Conservation (phyloP, 2,329 filamentous ascomycete genomes). For the Parastagonospora avenae region DNA sequence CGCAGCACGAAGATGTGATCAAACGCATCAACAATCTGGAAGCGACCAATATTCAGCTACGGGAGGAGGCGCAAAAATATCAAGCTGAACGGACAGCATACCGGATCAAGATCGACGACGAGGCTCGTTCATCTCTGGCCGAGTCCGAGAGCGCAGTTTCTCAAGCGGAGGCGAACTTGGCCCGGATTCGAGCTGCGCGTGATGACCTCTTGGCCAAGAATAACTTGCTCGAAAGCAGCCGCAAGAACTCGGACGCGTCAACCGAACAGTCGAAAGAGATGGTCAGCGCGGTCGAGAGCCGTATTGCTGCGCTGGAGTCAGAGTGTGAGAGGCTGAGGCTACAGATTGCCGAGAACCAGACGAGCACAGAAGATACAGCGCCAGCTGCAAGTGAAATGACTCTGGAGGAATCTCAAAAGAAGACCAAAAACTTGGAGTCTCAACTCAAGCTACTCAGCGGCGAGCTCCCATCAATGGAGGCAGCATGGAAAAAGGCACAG, state of each 20-base stretch:
- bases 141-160: conserved; percentile 85
- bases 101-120: conserved; percentile 78
- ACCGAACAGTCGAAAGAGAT: conserved; percentile 79
- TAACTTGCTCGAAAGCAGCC: conserved; percentile 75
- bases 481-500: conserved; percentile 88
- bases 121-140: conserved; percentile 71
- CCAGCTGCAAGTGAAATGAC: conserved; percentile 63
- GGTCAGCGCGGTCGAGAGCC: conserved; percentile 75
- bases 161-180: conserved; percentile 80
- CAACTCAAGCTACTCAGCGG: conserved; percentile 84
- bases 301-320: conserved; percentile 80
- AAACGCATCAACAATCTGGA: conserved; percentile 91
- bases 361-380: conserved; percentile 24
- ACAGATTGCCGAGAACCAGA: conserved; percentile 56
- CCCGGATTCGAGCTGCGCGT: conserved; percentile 79
- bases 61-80: conserved; percentile 82
- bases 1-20: conserved; percentile 89
- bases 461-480: conserved; percentile 87
- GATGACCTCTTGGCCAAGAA: conserved; percentile 87
- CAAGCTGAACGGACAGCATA: conserved; percentile 85
- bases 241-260: conserved; percentile 75
- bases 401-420: conserved; percentile 73
- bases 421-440: conserved; percentile 74
- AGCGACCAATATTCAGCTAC: conserved; percentile 81
- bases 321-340: conserved; percentile 75